These are phyloP conservation scores for Nicotiana tabacum DNA, from an alignment of 257 asterid genomes.

Conservation along the genomic window DNA sequence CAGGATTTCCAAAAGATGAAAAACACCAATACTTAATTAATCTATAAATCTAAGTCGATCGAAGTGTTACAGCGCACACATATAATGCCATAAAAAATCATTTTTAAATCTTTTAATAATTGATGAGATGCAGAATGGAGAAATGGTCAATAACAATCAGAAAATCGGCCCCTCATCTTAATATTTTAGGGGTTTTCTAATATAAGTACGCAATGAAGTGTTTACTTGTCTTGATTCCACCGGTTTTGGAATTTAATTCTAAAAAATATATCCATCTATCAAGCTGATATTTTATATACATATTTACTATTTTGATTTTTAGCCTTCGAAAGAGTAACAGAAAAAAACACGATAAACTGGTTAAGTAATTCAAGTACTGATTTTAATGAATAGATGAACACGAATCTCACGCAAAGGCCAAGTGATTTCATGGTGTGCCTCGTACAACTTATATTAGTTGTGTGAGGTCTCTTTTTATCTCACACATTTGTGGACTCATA, in stretches of 20 bases:
- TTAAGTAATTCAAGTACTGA: background rate
- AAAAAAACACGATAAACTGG: no score
- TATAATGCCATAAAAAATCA: background rate
- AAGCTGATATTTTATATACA: background rate
- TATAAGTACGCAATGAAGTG: background rate
- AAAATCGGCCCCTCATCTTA: background rate
- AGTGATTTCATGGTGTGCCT: no score
- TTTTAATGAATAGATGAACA: background rate
- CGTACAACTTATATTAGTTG: no score
- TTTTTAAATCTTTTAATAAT: background rate
- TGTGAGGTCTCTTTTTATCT: no score
- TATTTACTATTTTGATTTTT: no score
- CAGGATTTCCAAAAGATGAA: background rate
- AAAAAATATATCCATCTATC: background rate
- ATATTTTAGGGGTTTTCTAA: no score
- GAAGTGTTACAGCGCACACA: background rate
- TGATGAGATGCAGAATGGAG: background rate
- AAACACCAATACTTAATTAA: background rate
- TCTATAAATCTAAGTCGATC: background rate
- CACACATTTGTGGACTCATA: no score
- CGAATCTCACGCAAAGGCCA: no score
- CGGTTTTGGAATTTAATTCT: background rate
- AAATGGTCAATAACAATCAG: background rate
- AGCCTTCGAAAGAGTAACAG: no score
- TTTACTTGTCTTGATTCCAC: background rate